Percentiles rank a stretch among this genome's conserved stretches.
phyloP scores from a whole-genome alignment of 2,329 filamentous ascomycete genomes.

The Geosmithia morbida region DNA sequence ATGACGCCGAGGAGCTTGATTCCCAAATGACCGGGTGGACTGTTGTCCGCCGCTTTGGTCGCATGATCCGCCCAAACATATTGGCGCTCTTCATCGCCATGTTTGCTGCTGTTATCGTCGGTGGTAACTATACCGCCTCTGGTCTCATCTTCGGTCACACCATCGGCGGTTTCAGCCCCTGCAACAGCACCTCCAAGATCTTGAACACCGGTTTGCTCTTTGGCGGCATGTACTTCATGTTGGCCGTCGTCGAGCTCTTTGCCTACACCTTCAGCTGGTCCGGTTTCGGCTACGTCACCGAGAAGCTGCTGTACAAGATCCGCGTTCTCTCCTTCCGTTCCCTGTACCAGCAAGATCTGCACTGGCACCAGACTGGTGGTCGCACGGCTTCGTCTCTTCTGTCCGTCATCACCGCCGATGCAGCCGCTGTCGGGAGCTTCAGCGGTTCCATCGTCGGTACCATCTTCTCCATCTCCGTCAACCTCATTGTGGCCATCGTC shows the following conservation, averaged over 20 bases:
- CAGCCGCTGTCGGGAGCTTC: slow-evolving; percentile 50
- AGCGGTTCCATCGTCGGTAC: slow-evolving; percentile 59
- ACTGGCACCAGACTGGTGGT: slow-evolving; percentile 56
- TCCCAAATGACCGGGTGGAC: slow-evolving; percentile 21
- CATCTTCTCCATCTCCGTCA: slow-evolving; percentile 51
- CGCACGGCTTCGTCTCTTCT: slow-evolving; percentile 48
- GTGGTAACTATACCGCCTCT: slow-evolving; percentile 35
- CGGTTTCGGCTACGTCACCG: slow-evolving; percentile 33
- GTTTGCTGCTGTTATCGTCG: slow-evolving; percentile 35
- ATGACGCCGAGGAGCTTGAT: slow-evolving; percentile 21
- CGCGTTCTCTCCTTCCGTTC: slow-evolving; percentile 50
- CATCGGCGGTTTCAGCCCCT: slow-evolving; percentile 29
- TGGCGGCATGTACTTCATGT: slow-evolving; percentile 39
- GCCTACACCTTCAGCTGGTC: slow-evolving; percentile 42
- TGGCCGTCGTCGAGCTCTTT: slow-evolving; percentile 30
- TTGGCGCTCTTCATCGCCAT: slow-evolving; percentile 24
- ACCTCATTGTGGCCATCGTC: slow-evolving; percentile 53
- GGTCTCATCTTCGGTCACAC: slow-evolving; percentile 34
- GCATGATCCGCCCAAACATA: slow-evolving; percentile 22
- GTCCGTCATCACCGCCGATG: slow-evolving; percentile 55
- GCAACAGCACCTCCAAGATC: slow-evolving; percentile 22
- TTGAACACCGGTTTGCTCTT: slow-evolving; percentile 28
- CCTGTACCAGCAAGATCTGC: slow-evolving; percentile 49
- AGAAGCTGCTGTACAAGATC: slow-evolving; percentile 49
- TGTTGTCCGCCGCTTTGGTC: slow-evolving; percentile 21